These are phyloP conservation scores for Tylopilus balloui DNA, from an alignment of 768 basidiomycete species.

Conservation along the genomic window DNA sequence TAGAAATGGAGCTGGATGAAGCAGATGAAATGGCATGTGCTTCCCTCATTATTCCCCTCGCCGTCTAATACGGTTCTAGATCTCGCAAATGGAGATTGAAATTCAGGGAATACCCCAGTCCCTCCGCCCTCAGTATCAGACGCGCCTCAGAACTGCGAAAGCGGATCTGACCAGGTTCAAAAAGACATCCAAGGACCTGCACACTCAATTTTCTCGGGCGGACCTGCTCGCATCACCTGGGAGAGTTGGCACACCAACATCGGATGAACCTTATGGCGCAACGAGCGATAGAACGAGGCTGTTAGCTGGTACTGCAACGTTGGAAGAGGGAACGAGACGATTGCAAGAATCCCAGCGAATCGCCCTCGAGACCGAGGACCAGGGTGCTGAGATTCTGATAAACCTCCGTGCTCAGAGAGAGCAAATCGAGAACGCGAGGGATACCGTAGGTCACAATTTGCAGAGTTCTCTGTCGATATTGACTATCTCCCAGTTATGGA, in stretches of 20 bases:
- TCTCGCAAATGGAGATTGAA: constrained; percentile 99
- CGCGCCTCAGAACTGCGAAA: constrained; percentile 72
- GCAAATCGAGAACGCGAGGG: constrained; percentile 89
- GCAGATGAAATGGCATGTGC: constrained; percentile 88
- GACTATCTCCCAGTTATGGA: constrained; percentile 53
- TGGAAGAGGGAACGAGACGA: constrained; percentile 82
- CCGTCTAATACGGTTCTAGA: constrained; percentile 40
- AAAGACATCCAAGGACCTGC: constrained; percentile 72
- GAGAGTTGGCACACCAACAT: constrained; percentile 36
- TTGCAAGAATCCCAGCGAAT: constrained; percentile 88
- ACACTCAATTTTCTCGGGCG: constrained; percentile 62
- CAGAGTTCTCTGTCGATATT: background rate
- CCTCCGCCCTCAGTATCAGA: constrained; percentile 70
- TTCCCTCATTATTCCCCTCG: background rate
- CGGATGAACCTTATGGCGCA: constrained; percentile 77
- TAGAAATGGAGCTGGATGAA: constrained; percentile 95
- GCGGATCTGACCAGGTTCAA: constrained; percentile 73
- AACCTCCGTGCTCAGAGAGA: constrained; percentile 86
- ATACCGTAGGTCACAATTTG: constrained; percentile 57
- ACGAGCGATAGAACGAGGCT: constrained; percentile 74
- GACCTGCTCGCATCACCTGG: constrained; percentile 66
- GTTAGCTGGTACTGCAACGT: constrained; percentile 67
- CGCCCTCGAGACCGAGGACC: constrained; percentile 93
- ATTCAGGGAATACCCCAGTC: constrained; percentile 91
- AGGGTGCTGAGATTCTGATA: constrained; percentile 87